phyloP scores from a whole-genome alignment of 192 early-diverging fungal genomes.

The Allomyces macrogynus region DNA sequence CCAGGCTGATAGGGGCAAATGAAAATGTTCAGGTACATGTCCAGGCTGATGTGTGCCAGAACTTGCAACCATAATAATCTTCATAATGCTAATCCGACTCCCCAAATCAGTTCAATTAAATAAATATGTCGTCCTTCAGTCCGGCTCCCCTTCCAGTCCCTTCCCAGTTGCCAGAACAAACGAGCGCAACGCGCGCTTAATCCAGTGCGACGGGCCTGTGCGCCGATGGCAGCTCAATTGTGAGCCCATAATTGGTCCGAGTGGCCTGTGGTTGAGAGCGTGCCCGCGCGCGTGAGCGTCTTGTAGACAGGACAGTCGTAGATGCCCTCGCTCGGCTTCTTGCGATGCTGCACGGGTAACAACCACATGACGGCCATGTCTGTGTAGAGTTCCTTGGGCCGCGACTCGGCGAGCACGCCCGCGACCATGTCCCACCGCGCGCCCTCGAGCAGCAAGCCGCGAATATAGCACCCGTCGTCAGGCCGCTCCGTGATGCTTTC shows the following conservation, averaged over 20 bases:
- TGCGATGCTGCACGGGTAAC: conserved; percentile 18
- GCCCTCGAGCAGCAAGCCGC: conserved; percentile 33
- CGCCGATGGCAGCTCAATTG: conserved; percentile 28
- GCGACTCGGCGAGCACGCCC: conserved; percentile 28
- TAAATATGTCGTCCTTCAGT: too few species aligned
- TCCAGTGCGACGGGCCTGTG: conserved; percentile 29
- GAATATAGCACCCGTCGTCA: conserved; percentile 30
- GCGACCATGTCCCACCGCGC: conserved; percentile 33
- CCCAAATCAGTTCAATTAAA: too few species aligned
- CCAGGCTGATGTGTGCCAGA: too few species aligned
- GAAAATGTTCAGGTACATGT: too few species aligned
- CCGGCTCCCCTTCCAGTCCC: too few species aligned
- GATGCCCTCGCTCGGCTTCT: conserved; percentile 7
- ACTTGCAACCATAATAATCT: too few species aligned
- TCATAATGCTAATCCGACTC: too few species aligned
- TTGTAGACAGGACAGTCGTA: conserved; percentile 41
- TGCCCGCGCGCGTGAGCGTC: conserved; percentile 35
- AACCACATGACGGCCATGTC: conserved; percentile 37
- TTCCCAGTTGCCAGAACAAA: too few species aligned
- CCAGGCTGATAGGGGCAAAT: too few species aligned
- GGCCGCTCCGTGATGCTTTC: conserved; percentile 6
- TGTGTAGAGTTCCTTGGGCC: conserved; percentile 43
- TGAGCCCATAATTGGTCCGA: conserved; percentile 37
- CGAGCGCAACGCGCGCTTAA: too few species aligned
- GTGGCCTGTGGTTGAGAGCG: conserved; percentile 37